A percentile compares a stretch with the other conserved stretches of the same genome.
Conservation (phyloP, 139 green algal species). For the Choricystis sp. region DNA sequence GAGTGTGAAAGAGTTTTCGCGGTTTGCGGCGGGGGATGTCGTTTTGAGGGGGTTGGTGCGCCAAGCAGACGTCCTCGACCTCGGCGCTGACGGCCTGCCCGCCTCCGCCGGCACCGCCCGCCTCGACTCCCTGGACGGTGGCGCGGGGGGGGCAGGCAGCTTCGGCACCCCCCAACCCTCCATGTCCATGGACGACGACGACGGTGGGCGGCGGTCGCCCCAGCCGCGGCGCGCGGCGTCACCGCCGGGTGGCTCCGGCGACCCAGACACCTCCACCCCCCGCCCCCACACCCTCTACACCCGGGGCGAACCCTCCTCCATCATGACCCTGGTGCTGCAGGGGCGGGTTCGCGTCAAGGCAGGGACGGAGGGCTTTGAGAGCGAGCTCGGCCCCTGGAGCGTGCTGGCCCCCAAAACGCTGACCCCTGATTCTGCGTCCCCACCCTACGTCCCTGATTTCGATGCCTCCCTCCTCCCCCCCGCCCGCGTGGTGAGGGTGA, state of each 20-base stretch:
- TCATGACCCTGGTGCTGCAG: conserved; percentile 30
- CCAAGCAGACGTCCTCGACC: conserved; percentile 7
- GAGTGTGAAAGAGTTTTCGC: conserved; percentile 10
- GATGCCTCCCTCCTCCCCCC: conserved; percentile 5
- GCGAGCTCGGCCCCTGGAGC: conserved; percentile 31
- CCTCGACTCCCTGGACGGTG: no score
- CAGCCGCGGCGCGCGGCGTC: not conserved
- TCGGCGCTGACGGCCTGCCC: not conserved
- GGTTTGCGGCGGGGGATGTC: not conserved
- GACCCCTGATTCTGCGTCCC: not conserved
- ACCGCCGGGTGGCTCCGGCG: not conserved
- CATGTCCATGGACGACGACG: conserved; percentile 10
- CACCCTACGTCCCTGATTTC: conserved; percentile 29
- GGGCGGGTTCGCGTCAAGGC: conserved; percentile 20
- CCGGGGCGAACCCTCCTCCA: conserved; percentile 4
- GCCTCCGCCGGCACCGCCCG: not conserved
- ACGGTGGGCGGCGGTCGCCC: no score
- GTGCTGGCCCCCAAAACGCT: conserved; percentile 22
- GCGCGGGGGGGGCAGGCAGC: not conserved
- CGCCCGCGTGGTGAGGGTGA: conserved; percentile 19
- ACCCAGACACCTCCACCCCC: not conserved
- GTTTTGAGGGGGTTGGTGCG: conserved; percentile 18
- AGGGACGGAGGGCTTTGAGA: conserved; percentile 29
- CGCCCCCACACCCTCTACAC: conserved; percentile 4
- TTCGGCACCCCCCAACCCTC: not conserved